These are phyloP conservation scores for Aethionema arabicum DNA, from an alignment of 345 rosid genomes.

Conservation along the genomic window DNA sequence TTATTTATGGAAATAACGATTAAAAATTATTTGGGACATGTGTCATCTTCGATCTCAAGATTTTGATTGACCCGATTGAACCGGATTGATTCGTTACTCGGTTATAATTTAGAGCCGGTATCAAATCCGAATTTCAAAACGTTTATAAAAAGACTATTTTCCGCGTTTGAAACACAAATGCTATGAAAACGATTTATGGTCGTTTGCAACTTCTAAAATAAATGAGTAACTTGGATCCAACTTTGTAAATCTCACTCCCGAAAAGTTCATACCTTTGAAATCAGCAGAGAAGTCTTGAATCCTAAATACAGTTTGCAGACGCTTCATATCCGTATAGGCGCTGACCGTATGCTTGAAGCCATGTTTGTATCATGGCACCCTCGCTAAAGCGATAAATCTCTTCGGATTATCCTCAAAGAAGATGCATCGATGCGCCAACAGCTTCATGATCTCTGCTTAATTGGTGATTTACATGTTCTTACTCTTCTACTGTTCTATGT, in stretches of 20 bases:
- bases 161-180: conserved; percentile 12
- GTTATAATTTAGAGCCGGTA: too few relatives aligned
- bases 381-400: conserved; percentile 61
- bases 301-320: conserved; percentile 37
- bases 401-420: conserved; percentile 60
- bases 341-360: conserved; percentile 91
- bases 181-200: not conserved
- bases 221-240: too few relatives aligned
- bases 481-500: not conserved
- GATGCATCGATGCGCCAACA: conserved; percentile 87
- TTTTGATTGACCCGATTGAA: too few relatives aligned
- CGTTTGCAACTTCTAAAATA: conserved; percentile 13
- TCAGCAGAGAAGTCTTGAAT: conserved; percentile 8
- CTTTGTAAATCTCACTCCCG: not conserved
- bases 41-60: too few relatives aligned
- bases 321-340: conserved; percentile 68
- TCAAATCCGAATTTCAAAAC: too few relatives aligned
- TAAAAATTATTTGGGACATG: too few relatives aligned
- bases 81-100: too few relatives aligned
- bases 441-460: conserved; percentile 72
- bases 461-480: conserved; percentile 43
- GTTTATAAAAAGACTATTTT: not conserved
- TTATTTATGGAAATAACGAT: too few relatives aligned
- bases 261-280: too few relatives aligned
- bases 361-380: conserved; percentile 65